phyloP scores from a whole-genome alignment of 2,329 filamentous ascomycete species.

The Monosporascus sp. region DNA sequence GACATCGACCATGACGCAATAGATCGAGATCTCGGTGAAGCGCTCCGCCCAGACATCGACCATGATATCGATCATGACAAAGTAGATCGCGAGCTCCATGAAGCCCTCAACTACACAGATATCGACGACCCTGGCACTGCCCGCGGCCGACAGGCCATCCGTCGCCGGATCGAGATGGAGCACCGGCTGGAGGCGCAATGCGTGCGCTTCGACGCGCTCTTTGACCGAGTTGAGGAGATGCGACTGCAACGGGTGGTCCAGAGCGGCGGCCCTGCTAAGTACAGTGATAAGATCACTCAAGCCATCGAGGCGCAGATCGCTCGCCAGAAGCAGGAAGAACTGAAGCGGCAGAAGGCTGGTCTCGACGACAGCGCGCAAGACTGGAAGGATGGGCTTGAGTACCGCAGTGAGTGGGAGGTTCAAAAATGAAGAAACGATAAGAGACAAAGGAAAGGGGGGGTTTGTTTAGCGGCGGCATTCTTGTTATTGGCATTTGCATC shows the following conservation, averaged over 20 bases:
- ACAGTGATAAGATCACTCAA: not conserved
- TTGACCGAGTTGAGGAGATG: conserved; percentile 17
- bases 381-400: no score
- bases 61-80: not conserved
- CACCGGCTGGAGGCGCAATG: conserved; percentile 20
- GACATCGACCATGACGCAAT: conserved; percentile 5
- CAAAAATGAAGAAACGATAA: no score
- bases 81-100: conserved; percentile 11
- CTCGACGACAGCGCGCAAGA: no score
- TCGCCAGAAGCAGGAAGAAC: no score
- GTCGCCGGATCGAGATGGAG: conserved; percentile 17
- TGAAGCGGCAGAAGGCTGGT: no score
- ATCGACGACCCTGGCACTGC: conserved; percentile 8
- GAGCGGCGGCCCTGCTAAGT: not conserved
- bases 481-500: no score
- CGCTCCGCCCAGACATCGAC: conserved; percentile 10
- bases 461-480: no score
- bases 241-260: conserved; percentile 18
- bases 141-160: conserved; percentile 9
- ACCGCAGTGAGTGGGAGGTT: no score
- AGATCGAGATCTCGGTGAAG: conserved; percentile 10
- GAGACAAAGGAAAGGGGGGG: no score
- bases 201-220: conserved; percentile 12
- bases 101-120: conserved; percentile 18
- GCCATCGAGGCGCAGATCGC: not conserved